Base-by-base conservation (phyloP, 2,329 filamentous ascomycete genomes). In the Aspergillus uvarum region DNA sequence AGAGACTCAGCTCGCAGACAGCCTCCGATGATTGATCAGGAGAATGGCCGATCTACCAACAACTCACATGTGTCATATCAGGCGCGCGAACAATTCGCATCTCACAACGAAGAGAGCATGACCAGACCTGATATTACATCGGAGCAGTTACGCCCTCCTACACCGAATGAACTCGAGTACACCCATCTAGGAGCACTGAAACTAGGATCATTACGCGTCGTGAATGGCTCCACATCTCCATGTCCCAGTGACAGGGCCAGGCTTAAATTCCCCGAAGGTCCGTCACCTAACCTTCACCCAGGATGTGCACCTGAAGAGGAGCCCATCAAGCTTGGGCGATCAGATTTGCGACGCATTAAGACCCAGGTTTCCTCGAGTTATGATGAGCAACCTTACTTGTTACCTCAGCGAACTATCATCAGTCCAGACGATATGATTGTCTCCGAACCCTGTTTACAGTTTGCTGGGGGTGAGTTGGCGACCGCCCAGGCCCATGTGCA, bases 171-270 rank as follows among this genome's bases (percentile, higher is more conserved):
- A 47, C 68, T 65, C 51, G 70, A 66, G 48, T 77, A 77, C 58
- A 76, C 75, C n/a, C 75, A 77, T 58, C 60, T 77, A n/a, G 75
- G 75, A 19, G 70, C 70, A 6, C 66, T 77, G n/a, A 77, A 77
- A 52, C 61, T 75, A 24, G 75, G 75, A 10, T 76, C 75, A n/a
- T 56, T 77, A 31, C 73, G 75, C 22, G 72, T 77, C 7, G 75
- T 77, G 6, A 77, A 77, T 58, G 72, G 73, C 5, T 72, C 72
- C 22, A 67, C 67, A n/a, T 77, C 75, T 11, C 74, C 75, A 10
- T 74, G 72, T 32, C 68, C 74, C 11, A 77, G 73, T 59, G 72
- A 77, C 29, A 70, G 72, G 22, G 62, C 67, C 47, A 67, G 64
- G 21, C 58, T 73, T 12, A 56, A 63, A 26, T 61, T 54, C 24